Evolutionary conservation across 768 basidiomycete genomes (phyloP).

Genomic region (Hygrocybe punicea): DNA sequence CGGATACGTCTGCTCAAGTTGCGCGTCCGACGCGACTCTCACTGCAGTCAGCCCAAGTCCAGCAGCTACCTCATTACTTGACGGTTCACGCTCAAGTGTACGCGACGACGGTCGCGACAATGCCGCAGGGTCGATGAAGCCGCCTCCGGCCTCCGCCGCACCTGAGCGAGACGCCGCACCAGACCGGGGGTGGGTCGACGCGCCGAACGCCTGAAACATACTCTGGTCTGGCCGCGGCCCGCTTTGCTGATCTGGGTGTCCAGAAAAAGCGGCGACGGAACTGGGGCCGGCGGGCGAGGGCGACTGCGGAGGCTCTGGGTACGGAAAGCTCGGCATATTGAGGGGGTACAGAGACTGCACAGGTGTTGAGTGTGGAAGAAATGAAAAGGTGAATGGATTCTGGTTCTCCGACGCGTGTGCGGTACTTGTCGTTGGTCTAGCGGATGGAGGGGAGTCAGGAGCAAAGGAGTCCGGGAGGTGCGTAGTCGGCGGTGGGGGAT

Average conservation of each 20-base stretch:
- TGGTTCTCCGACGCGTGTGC: slow-evolving; percentile 53
- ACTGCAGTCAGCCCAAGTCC: slow-evolving; percentile 43
- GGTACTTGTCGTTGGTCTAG: slow-evolving; percentile 40
- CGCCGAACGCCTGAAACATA: slow-evolving; percentile 46
- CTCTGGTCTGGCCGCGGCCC: background rate
- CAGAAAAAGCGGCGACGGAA: background rate
- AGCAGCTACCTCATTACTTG: slow-evolving; percentile 47
- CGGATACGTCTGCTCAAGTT: slow-evolving; percentile 29
- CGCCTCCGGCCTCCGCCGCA: slow-evolving; percentile 24
- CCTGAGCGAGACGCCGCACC: slow-evolving; percentile 13
- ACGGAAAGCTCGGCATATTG: slow-evolving; percentile 30
- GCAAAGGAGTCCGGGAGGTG: slow-evolving; percentile 53
- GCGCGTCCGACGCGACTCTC: slow-evolving; percentile 26
- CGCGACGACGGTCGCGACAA: slow-evolving; percentile 29
- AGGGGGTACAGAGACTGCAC: slow-evolving; percentile 39
- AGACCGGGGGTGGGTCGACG: slow-evolving; percentile 37
- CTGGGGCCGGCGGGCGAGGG: slow-evolving; percentile 45
- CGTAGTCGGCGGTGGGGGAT: slow-evolving; percentile 51
- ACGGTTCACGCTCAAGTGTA: slow-evolving; percentile 19
- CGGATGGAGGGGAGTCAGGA: slow-evolving; percentile 38
- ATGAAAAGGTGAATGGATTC: slow-evolving; percentile 51
- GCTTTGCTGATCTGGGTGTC: background rate
- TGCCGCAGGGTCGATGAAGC: slow-evolving; percentile 43
- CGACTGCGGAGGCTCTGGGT: slow-evolving; percentile 33
- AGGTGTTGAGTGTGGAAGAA: slow-evolving; percentile 53